Evolutionary conservation across 768 basidiomycete genomes (phyloP), one percentile per base, ranked within the genome.

Genomic region (Leccinum ochraceum): DNA sequence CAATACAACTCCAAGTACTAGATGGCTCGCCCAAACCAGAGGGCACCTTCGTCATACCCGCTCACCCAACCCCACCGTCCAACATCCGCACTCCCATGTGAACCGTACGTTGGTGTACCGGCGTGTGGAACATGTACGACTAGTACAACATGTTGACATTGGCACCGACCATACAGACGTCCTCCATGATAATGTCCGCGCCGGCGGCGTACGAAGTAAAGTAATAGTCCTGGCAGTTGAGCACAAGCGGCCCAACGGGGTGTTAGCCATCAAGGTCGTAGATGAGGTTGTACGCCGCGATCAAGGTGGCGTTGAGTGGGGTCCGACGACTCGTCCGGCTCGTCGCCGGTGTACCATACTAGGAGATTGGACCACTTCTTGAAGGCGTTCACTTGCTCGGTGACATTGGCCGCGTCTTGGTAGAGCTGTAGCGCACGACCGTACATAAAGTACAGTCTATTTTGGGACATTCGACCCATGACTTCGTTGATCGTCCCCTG

Each of bases 371-470:
- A 75, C 46, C 87, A 81, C 36, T 79, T 80, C 69, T 89, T 89
- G 75, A 90, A 81, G 39, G 72, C 75, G 63, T 86, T 85, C 20
- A 92, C 89, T 73, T 92, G 81, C 48, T 80, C 80, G 0, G 81
- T 83, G 24, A 92, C 84, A 4, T 81, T 78, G 24, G 81, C 78
- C 11, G 74, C 65, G 66, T 91, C 83, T 78, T 80, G 82, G 75
- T 91, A 92, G 1, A 92, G 1, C 78, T 79, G 82, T 73, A 78
- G 62, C 90, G 82, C 90, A 93, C 90, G 69, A n/a, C 92, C 89
- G 64, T 91, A 93, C 84, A 92, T 90, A 51, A 92, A 77, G 66
- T 87, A 92, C 52, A 71, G 17, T 0, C 82, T 82, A 0, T 85
- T 82, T 60, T 86, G 81, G 67, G 88, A 83, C 84, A 90, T 88